Percentiles rank a stretch among this genome's conserved stretches.
Evolutionary conservation across 2,329 filamentous ascomycete genomes (phyloP).

Genomic region (Penicillium brevicompactum): DNA sequence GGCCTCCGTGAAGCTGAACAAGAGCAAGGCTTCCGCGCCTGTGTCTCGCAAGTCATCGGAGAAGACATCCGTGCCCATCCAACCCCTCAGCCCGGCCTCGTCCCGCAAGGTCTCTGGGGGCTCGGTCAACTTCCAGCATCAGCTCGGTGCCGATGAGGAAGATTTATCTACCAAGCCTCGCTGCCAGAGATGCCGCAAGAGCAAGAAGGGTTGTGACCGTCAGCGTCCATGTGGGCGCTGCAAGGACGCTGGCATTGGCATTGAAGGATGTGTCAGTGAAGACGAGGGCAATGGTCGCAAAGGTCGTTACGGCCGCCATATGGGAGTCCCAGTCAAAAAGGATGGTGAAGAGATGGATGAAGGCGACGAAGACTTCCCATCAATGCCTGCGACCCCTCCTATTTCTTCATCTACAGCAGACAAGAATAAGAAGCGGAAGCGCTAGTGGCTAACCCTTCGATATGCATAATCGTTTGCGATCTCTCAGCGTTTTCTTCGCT

Average conservation of each 20-base stretch:
- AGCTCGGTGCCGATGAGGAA: constrained; percentile 72
- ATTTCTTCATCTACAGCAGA: constrained; percentile 45
- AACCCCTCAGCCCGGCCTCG: constrained; percentile 46
- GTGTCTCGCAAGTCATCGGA: constrained; percentile 41
- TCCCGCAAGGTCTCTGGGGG: constrained; percentile 60
- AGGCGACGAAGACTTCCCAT: constrained; percentile 57
- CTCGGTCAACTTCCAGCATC: constrained; percentile 63
- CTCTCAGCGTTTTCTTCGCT: constrained; percentile 1
- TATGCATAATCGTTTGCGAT: constrained; percentile 5
- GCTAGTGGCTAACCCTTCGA: constrained; percentile 40
- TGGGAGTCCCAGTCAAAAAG: constrained; percentile 69
- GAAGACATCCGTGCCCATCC: constrained; percentile 32
- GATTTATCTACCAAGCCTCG: constrained; percentile 93
- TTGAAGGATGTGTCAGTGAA: constrained; percentile 94
- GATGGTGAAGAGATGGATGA: constrained; percentile 43
- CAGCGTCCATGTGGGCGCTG: constrained; percentile 94
- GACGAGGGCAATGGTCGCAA: constrained; percentile 97
- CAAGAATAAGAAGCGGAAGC: constrained; percentile 72
- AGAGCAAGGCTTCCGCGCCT: constrained; percentile 39
- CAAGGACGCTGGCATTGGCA: constrained; percentile 90
- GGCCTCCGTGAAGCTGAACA: constrained; percentile 29
- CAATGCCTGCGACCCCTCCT: constrained; percentile 35
- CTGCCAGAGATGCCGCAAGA: constrained; percentile 97
- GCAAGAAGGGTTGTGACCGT: constrained; percentile 98
- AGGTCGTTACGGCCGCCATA: constrained; percentile 77